Conservation (phyloP, 805 yeast species). For the Candida palmyrensis region DNA sequence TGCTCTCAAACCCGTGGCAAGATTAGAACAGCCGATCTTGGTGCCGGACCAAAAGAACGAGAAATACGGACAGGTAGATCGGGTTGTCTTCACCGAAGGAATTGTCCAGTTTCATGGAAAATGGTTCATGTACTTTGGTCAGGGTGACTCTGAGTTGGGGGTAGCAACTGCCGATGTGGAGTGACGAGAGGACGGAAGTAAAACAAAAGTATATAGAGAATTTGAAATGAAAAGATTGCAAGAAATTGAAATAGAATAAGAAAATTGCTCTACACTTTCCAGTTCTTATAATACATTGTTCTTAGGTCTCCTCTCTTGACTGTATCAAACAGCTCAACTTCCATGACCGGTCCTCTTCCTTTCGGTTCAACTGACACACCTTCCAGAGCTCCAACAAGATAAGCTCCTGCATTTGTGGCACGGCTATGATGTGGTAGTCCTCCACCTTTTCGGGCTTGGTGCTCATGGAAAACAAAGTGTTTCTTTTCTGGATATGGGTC, state of each 20-base stretch:
- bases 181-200: neutral
- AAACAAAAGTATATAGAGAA: neutral
- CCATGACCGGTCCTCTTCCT: slow-evolving; percentile 69
- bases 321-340: slow-evolving; percentile 60
- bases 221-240: neutral
- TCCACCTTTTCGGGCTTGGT: slow-evolving; percentile 15
- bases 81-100: slow-evolving; percentile 40
- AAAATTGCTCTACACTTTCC: neutral
- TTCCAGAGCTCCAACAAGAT: slow-evolving; percentile 68
- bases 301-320: slow-evolving; percentile 36
- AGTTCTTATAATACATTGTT: neutral
- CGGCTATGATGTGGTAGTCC: slow-evolving; percentile 36
- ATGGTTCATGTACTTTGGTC: slow-evolving; percentile 41
- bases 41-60: slow-evolving; percentile 31
- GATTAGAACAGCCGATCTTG: slow-evolving; percentile 31
- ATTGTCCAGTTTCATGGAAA: slow-evolving; percentile 36
- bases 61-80: slow-evolving; percentile 33
- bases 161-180: slow-evolving; percentile 29
- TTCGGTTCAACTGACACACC: slow-evolving; percentile 52
- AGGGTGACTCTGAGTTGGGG: slow-evolving; percentile 38
- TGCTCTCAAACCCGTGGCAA: slow-evolving; percentile 33
- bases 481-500: slow-evolving; percentile 11
- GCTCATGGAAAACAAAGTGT: slow-evolving; percentile 16
- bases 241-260: neutral
- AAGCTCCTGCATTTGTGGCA: slow-evolving; percentile 49